phyloP scores from a whole-genome alignment of 1,284 basidiomycete species.

The Ceratorhiza oryzae-sativae region DNA sequence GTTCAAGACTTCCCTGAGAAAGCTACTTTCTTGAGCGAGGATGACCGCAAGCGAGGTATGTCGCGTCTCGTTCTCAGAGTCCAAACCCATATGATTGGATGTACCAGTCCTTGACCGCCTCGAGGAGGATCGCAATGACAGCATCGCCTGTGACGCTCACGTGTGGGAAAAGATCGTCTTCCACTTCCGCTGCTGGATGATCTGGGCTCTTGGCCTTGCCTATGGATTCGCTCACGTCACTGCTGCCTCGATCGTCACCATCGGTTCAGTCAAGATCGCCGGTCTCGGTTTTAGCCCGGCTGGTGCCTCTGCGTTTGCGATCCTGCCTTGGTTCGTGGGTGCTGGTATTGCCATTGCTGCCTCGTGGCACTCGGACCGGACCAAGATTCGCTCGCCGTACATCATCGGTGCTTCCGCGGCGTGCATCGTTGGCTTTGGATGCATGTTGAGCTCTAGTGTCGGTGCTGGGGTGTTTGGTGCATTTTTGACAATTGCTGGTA shows the following conservation, averaged over 20 bases:
- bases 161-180: slow-evolving; percentile 33
- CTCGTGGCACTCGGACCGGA: slow-evolving; percentile 18
- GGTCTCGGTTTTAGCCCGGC: slow-evolving; percentile 18
- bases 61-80: background rate
- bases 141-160: slow-evolving; percentile 27
- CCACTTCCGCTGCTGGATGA: slow-evolving; percentile 36
- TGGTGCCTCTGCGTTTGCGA: slow-evolving; percentile 4
- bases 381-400: slow-evolving; percentile 21
- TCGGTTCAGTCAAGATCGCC: slow-evolving; percentile 15
- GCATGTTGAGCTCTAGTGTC: slow-evolving; percentile 32
- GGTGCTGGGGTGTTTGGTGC: slow-evolving; percentile 25
- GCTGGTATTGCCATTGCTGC: slow-evolving; percentile 1
- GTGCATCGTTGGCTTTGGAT: slow-evolving; percentile 31
- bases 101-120: slow-evolving; percentile 25
- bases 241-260: slow-evolving; percentile 14
- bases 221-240: slow-evolving; percentile 30
- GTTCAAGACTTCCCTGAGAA: slow-evolving; percentile 29
- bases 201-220: slow-evolving; percentile 33
- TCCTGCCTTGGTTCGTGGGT: slow-evolving; percentile 18
- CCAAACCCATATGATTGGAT: background rate
- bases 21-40: slow-evolving; percentile 26
- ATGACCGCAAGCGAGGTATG: slow-evolving; percentile 31
- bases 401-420: slow-evolving; percentile 8
- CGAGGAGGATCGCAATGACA: slow-evolving; percentile 31
- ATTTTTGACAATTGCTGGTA: slow-evolving; percentile 28